Base-by-base conservation (phyloP, 2,329 filamentous ascomycete species). In the Pseudocercospora macadamiae region DNA sequence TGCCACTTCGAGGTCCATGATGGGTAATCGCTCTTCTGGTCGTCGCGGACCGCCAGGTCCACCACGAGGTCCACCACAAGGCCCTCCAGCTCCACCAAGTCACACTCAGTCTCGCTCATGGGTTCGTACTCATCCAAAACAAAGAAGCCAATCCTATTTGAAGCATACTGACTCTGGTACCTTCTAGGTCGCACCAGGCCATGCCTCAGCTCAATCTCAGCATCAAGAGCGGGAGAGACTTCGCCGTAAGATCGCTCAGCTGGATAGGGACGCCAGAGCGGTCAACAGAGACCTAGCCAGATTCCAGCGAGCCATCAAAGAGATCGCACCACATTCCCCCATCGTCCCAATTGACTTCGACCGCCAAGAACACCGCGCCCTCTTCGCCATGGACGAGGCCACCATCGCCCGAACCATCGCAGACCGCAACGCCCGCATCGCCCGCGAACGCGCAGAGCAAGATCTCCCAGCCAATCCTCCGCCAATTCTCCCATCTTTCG, bases 401-500 rank as follows among this genome's bases (percentile, higher is more conserved):
- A 2, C 19, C 5, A 47, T 47, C 19, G 23, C 4, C 42, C 42
- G 23, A 3, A 19, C 4, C 42, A 3, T 47, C 19, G 16, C 10
- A 18, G 10, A n/a, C 23, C 42, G 42, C 23, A 16, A 47, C 19
- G 19, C 19, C 23, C 42, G 47, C 3, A 49, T 49, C 47, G 47
- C 47, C 10, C 25, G 8, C 5, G 51, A 59, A 21, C 28, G 42
- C 49, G 26, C 18, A 18, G 21, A 51, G 2, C 34, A 16, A 9
- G 56, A 44, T 16, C 39, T 37, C 18, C 25, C 34, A 47, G 16
- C 21, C 23, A 10, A 30, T 12, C 48, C 51, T 14, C 52, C 39
- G 52, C 21, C 30, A 25, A 51, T 51, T 45, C 49, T 52, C 18
- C 47, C 54, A 37, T 30, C 60, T 3, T 64, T 66, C 30, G 56